Conservation (phyloP, 2,329 filamentous ascomycete species). For the Berkeleyomyces basicola region DNA sequence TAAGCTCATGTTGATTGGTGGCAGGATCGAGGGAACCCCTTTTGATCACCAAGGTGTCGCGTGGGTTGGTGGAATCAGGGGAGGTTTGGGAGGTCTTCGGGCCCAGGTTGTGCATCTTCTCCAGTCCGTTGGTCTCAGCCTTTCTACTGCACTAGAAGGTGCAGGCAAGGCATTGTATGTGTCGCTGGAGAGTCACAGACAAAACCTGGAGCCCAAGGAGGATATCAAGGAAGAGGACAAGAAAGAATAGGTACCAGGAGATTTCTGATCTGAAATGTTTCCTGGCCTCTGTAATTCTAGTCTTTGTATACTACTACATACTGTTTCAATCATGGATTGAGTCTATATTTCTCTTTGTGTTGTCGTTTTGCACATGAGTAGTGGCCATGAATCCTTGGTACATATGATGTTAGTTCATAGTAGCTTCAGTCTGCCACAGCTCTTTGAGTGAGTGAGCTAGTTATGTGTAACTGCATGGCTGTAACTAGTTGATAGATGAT, state of each 20-base stretch:
- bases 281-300: not conserved
- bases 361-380: too few relatives aligned
- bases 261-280: not conserved
- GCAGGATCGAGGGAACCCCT: slow-evolving; percentile 68
- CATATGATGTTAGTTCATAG: too few relatives aligned
- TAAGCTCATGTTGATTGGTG: slow-evolving; percentile 76
- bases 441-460: too few relatives aligned
- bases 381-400: too few relatives aligned
- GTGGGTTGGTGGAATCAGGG: slow-evolving; percentile 58
- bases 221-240: slow-evolving; percentile 25
- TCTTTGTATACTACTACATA: not conserved
- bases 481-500: too few relatives aligned
- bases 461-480: too few relatives aligned
- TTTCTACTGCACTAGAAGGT: slow-evolving; percentile 66
- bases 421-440: too few relatives aligned
- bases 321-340: not conserved
- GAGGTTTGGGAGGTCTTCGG: slow-evolving; percentile 64
- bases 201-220: slow-evolving; percentile 53
- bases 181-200: slow-evolving; percentile 67
- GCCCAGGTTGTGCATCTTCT: slow-evolving; percentile 68
- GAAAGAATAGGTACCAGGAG: slow-evolving; percentile 5
- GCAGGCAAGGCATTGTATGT: slow-evolving; percentile 71
- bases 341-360: not conserved
- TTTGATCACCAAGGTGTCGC: slow-evolving; percentile 58
- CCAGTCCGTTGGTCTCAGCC: slow-evolving; percentile 58